Base-by-base conservation (phyloP, 345 rosid species). In the Syzygium aqueum region DNA sequence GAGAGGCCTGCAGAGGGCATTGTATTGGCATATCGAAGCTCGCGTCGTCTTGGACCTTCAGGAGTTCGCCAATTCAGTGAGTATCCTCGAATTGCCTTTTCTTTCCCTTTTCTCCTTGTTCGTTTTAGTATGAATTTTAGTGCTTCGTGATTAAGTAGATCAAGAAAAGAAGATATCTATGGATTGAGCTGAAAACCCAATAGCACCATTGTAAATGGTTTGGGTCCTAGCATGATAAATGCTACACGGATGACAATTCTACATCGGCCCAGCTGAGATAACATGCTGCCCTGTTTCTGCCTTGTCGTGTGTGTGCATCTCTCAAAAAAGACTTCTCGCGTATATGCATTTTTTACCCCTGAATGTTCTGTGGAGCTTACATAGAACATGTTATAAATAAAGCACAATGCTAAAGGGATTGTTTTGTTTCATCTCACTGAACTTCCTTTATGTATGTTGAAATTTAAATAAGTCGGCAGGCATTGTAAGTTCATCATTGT, bases 11-110 rank as follows among this genome's bases (percentile, higher is more conserved):
- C 99, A 97, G 90, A 94, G 96, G 90, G 96, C 98, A 10, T 91
- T 97, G 27, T 97, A 97, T 84, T 96, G 99, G 99, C 99, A 96
- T 87, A 97, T 97, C n/a, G 99, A 97, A 91, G 98, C 99, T 89
- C 98, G 96, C 84, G 99, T 97, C 51, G 99, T 96, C 51, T 94
- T 97, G 86, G 99, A 97, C 91, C 99, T 97, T 61, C 95, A 93
- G 89, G 99, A 97, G 88, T 88, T 91, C 87, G 90, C 88, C 53
- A 87, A 92, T 87, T 94, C 97, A 51, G 98, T 96, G 91, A 93
- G 93, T 63, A 82, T 86, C 87, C 57, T 73, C 27, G 0, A 73
- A 73, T 11, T 19, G 49, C 13, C 49, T 9, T 5, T 73, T 73
- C 10, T 7, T 7, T 2, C 10, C 7, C 8, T 8, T 16, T 65